phyloP scores from a whole-genome alignment of 306 rosid genomes.

The Vigna mungo region DNA sequence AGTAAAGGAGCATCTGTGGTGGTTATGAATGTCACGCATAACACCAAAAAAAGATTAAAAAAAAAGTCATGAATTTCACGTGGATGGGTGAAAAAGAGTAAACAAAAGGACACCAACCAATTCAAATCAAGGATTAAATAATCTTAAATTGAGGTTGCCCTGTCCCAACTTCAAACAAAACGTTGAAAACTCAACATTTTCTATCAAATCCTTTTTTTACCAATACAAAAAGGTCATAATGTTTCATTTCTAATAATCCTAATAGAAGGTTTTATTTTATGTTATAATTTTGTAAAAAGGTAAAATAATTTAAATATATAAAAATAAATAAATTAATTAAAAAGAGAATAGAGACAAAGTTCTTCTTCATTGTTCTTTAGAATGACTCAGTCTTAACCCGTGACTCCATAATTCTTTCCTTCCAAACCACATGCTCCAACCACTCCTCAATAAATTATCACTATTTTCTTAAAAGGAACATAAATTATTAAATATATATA shows the following conservation, averaged over 20 bases:
- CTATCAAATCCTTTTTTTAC: neutral
- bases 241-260: neutral
- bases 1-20: too few species aligned
- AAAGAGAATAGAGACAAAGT: neutral
- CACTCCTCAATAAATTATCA: neutral
- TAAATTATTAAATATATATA: neutral
- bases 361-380: neutral
- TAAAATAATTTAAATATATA: too few species aligned
- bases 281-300: neutral
- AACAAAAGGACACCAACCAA: neutral
- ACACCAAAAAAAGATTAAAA: neutral
- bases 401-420: constrained; percentile 23
- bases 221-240: neutral
- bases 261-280: too few species aligned
- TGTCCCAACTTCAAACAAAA: neutral
- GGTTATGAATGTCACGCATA: constrained; percentile 42
- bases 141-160: neutral
- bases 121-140: neutral
- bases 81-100: constrained; percentile 11
- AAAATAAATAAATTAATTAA: neutral
- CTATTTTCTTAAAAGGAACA: neutral
- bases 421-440: constrained; percentile 32
- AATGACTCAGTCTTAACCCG: constrained; percentile 31
- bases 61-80: constrained; percentile 41
- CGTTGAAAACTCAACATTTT: neutral